Conservation (phyloP, 768 basidiomycete species). For the Goffeauzyma gilvescens region DNA sequence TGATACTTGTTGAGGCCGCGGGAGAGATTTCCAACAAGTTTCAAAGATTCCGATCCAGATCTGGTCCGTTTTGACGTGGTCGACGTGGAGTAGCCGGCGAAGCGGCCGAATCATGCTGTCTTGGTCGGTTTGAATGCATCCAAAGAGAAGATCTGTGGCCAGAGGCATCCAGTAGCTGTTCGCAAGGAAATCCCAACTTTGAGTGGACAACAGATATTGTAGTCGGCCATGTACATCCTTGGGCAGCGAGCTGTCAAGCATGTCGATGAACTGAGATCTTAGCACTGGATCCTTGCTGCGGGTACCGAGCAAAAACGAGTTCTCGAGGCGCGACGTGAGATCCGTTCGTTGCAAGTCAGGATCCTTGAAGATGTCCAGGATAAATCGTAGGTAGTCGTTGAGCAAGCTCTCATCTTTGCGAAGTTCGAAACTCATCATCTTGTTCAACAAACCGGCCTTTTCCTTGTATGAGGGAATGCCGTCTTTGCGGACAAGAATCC, state of each 20-base stretch:
- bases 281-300: slow-evolving; percentile 59
- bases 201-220: slow-evolving; percentile 75
- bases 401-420: slow-evolving; percentile 58
- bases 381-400: slow-evolving; percentile 64
- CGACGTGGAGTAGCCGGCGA: slow-evolving; percentile 63
- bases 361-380: slow-evolving; percentile 86
- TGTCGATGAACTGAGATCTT: slow-evolving; percentile 68
- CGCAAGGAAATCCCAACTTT: slow-evolving; percentile 81
- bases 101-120: slow-evolving; percentile 46
- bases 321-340: slow-evolving; percentile 77
- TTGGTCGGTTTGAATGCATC: slow-evolving; percentile 39
- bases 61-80: slow-evolving; percentile 55
- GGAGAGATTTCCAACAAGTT: slow-evolving; percentile 64
- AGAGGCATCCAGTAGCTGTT: slow-evolving; percentile 89
- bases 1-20: slow-evolving; percentile 69
- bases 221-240: slow-evolving; percentile 61
- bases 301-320: slow-evolving; percentile 80
- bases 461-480: slow-evolving; percentile 80
- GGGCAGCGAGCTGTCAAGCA: slow-evolving; percentile 74
- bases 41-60: slow-evolving; percentile 79
- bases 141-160: slow-evolving; percentile 70
- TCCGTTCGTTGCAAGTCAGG: slow-evolving; percentile 71
- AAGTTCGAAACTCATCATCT: slow-evolving; percentile 64
- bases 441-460: slow-evolving; percentile 70
- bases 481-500: slow-evolving; percentile 74